Percentiles rank a stretch among this genome's conserved stretches.
These are phyloP conservation scores for Fusarium concolor DNA, from an alignment of 2,329 filamentous ascomycete species.

Conservation along the genomic window DNA sequence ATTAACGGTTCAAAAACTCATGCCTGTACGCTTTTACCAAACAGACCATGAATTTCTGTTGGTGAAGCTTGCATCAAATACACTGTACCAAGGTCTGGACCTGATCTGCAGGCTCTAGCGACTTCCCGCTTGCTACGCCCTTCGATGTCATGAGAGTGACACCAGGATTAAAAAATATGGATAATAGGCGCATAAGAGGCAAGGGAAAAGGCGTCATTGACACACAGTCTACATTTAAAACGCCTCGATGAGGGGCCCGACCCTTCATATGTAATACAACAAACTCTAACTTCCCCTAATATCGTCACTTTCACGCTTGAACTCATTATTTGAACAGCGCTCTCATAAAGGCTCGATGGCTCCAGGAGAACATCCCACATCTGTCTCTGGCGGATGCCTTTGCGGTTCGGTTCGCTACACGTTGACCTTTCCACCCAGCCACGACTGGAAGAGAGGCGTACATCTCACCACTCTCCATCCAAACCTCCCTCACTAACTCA, in stretches of 20 bases:
- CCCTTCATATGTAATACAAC: neutral
- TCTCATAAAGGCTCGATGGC: conserved; percentile 26
- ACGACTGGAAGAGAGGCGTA: conserved; percentile 57
- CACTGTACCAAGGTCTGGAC: neutral
- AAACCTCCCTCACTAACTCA: neutral
- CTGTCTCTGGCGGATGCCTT: conserved; percentile 63
- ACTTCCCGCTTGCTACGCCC: conserved; percentile 5
- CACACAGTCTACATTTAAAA: conserved; percentile 34
- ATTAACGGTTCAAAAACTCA: neutral
- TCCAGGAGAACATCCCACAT: conserved; percentile 47
- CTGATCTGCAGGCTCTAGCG: conserved; percentile 8
- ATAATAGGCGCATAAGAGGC: neutral
- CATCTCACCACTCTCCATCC: neutral
- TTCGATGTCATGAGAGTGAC: conserved; percentile 21
- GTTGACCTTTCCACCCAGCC: conserved; percentile 58
- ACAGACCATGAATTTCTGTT: neutral
- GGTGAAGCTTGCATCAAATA: neutral
- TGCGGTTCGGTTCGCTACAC: conserved; percentile 63
- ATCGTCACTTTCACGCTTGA: neutral
- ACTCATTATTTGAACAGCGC: neutral
- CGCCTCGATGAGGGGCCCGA: conserved; percentile 12
- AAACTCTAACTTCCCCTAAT: conserved; percentile 10
- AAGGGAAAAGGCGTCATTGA: conserved; percentile 48
- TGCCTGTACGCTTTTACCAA: neutral
- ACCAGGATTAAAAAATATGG: conserved; percentile 4